phyloP scores from a whole-genome alignment of 768 basidiomycete species.

The Tricholoma flavovirens region DNA sequence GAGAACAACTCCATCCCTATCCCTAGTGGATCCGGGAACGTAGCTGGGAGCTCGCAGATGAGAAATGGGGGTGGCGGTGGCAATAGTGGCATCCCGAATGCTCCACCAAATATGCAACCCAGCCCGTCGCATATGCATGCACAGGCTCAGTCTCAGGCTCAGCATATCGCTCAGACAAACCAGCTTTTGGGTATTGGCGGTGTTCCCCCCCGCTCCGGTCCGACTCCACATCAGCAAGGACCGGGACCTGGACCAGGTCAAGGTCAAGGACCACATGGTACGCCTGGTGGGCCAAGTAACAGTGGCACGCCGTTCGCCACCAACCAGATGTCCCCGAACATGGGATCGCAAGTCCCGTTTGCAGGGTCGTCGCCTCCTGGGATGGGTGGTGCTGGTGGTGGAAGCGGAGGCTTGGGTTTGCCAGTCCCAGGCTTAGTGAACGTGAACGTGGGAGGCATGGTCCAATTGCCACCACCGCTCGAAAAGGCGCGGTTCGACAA shows the following conservation, averaged over 20 bases:
- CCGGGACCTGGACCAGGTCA: constrained; percentile 7
- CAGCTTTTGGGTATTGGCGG: constrained; percentile 22
- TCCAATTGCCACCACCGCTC: constrained; percentile 31
- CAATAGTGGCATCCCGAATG: constrained; percentile 1
- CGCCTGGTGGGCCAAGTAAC: constrained; percentile 3
- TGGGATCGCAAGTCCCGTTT: constrained; percentile 22
- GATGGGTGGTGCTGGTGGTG: constrained; percentile 1
- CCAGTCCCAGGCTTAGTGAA: too few species aligned
- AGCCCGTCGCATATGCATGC: constrained; percentile 28
- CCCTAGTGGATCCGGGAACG: background rate
- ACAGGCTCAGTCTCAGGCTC: constrained; percentile 14
- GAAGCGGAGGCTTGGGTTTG: background rate
- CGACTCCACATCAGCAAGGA: constrained; percentile 31
- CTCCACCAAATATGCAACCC: constrained; percentile 15
- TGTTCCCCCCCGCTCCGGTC: constrained; percentile 33
- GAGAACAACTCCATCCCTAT: constrained; percentile 5
- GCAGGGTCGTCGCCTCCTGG: constrained; percentile 10
- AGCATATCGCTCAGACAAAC: background rate
- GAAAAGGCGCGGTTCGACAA: constrained; percentile 49
- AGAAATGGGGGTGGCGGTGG: background rate
- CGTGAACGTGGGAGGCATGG: background rate
- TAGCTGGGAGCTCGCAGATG: background rate
- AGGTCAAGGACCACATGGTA: constrained; percentile 1
- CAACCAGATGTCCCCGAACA: constrained; percentile 29
- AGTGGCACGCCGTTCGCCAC: constrained; percentile 22